phyloP scores from a whole-genome alignment of 1,284 basidiomycete genomes.

The Pseudozyma thailandica region DNA sequence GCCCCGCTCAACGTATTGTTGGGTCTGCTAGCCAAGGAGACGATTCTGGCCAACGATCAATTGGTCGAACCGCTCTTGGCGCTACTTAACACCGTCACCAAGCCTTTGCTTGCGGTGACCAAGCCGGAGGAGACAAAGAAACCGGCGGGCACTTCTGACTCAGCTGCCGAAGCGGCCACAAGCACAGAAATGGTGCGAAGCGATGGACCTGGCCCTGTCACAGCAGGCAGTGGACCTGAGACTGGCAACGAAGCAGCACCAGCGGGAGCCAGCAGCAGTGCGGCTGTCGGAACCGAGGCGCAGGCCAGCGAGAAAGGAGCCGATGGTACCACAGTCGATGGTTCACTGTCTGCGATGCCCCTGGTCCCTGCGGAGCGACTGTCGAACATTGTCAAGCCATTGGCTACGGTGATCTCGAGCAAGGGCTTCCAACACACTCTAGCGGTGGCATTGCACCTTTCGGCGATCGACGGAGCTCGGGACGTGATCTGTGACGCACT shows the following conservation, averaged over 20 bases:
- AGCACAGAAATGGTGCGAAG: constrained; percentile 38
- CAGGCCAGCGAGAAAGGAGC: constrained; percentile 3
- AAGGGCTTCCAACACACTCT: constrained; percentile 67
- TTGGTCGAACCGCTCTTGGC: constrained; percentile 64
- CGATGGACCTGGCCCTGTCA: constrained; percentile 7
- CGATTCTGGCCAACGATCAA: constrained; percentile 60
- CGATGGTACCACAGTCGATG: constrained; percentile 7
- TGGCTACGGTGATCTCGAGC: constrained; percentile 61
- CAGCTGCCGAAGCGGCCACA: constrained; percentile 21
- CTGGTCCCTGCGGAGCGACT: constrained; percentile 58
- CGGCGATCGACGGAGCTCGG: constrained; percentile 55
- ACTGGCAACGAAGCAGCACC: constrained; percentile 14
- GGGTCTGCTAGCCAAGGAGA: constrained; percentile 58
- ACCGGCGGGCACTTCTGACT: neutral
- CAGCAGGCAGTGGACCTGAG: neutral
- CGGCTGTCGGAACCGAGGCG: neutral
- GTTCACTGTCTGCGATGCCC: constrained; percentile 19
- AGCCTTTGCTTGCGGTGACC: constrained; percentile 46
- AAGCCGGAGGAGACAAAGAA: constrained; percentile 24
- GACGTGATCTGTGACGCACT: constrained; percentile 60
- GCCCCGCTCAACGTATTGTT: constrained; percentile 63
- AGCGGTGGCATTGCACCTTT: constrained; percentile 61
- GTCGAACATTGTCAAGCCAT: constrained; percentile 60
- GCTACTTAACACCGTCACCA: constrained; percentile 62
- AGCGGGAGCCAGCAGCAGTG: constrained; percentile 5